Conservation (phyloP, 192 early-diverging fungal genomes). For the Powellomyces hirtus region DNA sequence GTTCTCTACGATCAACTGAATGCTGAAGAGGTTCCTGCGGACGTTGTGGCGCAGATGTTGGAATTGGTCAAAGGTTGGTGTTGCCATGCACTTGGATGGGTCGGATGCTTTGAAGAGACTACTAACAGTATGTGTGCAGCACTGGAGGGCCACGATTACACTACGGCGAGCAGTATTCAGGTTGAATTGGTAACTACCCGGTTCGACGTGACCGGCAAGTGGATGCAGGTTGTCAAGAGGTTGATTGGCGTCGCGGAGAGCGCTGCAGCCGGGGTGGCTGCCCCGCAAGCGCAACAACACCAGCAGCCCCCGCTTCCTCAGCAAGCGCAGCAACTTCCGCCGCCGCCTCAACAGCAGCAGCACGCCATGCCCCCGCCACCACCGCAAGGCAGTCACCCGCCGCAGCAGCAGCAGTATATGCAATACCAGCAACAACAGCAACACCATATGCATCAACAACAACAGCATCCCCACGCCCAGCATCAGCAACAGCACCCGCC, state of each 20-base stretch:
- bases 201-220: slow-evolving; percentile 58
- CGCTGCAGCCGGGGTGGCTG: background rate
- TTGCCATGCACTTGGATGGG: no score
- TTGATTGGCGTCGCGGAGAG: slow-evolving; percentile 55
- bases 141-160: slow-evolving; percentile 52
- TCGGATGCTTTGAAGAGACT: background rate
- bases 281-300: background rate
- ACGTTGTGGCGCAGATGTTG: slow-evolving; percentile 62
- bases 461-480: background rate
- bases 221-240: slow-evolving; percentile 72
- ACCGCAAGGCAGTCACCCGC: background rate
- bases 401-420: slow-evolving; percentile 5
- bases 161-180: slow-evolving; percentile 55
- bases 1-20: slow-evolving; percentile 85
- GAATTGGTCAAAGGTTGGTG: slow-evolving; percentile 68
- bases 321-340: background rate
- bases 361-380: background rate
- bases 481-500: background rate
- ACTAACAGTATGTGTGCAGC: slow-evolving; percentile 36
- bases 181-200: slow-evolving; percentile 70
- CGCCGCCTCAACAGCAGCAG: background rate
- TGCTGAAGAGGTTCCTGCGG: slow-evolving; percentile 64
- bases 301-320: background rate
- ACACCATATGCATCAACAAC: slow-evolving; percentile 4
- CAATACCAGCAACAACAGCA: slow-evolving; percentile 15